Base-by-base conservation (phyloP, 352 stramenopile genomes). In the Globisporangium middletonii region DNA sequence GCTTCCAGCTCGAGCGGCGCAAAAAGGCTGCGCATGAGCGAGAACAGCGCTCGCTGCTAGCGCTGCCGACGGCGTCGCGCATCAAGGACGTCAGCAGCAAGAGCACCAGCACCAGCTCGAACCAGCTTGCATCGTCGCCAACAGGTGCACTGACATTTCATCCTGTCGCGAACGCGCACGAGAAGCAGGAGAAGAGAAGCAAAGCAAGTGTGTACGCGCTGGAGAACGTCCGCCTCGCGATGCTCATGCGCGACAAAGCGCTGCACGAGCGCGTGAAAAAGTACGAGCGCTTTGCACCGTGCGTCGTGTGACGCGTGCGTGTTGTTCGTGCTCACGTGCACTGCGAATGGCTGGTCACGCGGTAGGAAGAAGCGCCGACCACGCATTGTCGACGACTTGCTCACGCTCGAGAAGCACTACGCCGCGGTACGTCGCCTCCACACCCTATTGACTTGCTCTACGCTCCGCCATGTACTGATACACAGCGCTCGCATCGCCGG, bases 301-400 rank as follows among this genome's bases (percentile, higher is more conserved):
- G 41, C 9, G 18, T 46, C 13, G 11, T 19, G 41, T 23, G 13
- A 16, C n/a, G 13, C 38, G 2, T 5, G 1, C 23, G 15, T n/a
- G 19, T 3, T 50, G 26, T 27, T 8, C 23, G 27, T 6, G 8
- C 42, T 51, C 44, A 26, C 30, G 0, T 41, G 28, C 19, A 18
- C n/a, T 37, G 13, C 41, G 12, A 19, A 23, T 46, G 15, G 18
- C 41, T 23, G 18, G 6, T 26, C 3, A 6, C 28, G 18, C n/a
- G n/a, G 1, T 48, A 91, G 75, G 53, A 77, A 79, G 52, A 82
- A 76, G 55, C 23, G 54, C 28, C 71, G 66, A 13, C 82, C 82
- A 7, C 75, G 72, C 3, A 78, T 93, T 50, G 73, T 91, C 5
- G 67, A 89, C 30, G 83, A 93, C 54, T 82, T 93, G 78, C 63